Conservation (phyloP, 2,329 filamentous ascomycete species). For the Colletotrichum limetticola region DNA sequence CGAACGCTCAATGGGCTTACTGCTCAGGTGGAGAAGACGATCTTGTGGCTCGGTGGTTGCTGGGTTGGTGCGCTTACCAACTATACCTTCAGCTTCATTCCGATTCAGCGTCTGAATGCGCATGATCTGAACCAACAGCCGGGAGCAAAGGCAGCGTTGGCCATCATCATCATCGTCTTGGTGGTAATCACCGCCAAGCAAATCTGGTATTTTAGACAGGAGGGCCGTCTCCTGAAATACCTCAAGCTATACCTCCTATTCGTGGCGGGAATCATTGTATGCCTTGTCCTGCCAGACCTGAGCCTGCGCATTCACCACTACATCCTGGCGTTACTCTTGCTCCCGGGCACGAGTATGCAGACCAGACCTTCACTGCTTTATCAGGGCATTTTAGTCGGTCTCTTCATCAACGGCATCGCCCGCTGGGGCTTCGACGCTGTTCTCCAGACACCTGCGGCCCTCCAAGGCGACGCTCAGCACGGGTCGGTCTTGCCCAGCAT, state of each 20-base stretch:
- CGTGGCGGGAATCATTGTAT: conserved; percentile 72
- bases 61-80: conserved; percentile 95
- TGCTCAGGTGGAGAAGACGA: conserved; percentile 88
- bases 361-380: conserved; percentile 87
- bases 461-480: conserved; percentile 75
- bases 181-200: conserved; percentile 77
- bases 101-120: conserved; percentile 89
- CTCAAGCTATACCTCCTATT: conserved; percentile 82
- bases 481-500: conserved; percentile 70
- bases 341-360: conserved; percentile 90
- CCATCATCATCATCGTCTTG: conserved; percentile 79
- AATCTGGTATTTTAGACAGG: conserved; percentile 86
- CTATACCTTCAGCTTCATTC: conserved; percentile 94
- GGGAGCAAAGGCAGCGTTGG: conserved; percentile 84
- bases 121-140: conserved; percentile 92
- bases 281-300: conserved; percentile 78
- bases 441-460: conserved; percentile 80
- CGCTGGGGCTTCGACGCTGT: conserved; percentile 94
- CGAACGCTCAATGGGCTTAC: conserved; percentile 77
- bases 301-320: conserved; percentile 95
- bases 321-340: conserved; percentile 84
- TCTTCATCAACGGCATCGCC: conserved; percentile 94
- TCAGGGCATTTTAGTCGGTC: conserved; percentile 87
- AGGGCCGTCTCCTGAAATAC: conserved; percentile 82
- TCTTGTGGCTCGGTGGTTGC: conserved; percentile 89